Percentiles rank a stretch among this genome's conserved stretches.
Evolutionary conservation across 768 basidiomycete genomes (phyloP).

Genomic region (Sarcomyxa edulis): DNA sequence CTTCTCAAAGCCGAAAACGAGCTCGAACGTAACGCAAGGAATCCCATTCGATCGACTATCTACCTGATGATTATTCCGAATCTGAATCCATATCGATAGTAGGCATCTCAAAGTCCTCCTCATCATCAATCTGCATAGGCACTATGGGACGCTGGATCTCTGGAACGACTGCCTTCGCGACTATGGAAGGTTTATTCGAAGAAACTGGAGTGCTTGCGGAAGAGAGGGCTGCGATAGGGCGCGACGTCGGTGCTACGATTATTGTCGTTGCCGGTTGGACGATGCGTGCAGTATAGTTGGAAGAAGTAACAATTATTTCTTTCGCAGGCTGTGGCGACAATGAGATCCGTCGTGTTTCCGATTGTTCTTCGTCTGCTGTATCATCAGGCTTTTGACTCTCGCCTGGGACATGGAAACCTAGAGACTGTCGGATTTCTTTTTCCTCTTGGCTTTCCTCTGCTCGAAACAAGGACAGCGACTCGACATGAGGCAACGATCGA

Average conservation of each 20-base stretch:
- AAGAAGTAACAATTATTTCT: too few species aligned
- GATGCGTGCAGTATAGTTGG: too few species aligned
- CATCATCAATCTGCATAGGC: conserved; percentile 26
- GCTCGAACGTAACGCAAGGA: conserved; percentile 16
- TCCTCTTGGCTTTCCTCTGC: conserved; percentile 67
- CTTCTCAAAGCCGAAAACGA: conserved; percentile 27
- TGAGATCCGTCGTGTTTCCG: too few species aligned
- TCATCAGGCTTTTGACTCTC: not conserved
- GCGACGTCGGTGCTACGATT: too few species aligned
- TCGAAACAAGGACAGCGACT: conserved; percentile 54
- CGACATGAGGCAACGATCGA: conserved; percentile 59
- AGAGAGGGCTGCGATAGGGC: too few species aligned
- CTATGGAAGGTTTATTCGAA: not conserved
- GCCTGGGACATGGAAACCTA: conserved; percentile 26
- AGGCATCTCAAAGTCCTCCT: conserved; percentile 75
- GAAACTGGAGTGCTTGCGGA: conserved; percentile 1
- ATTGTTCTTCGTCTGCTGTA: not conserved
- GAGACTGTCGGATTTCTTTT: conserved; percentile 32
- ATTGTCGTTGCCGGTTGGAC: too few species aligned
- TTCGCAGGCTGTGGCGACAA: too few species aligned
- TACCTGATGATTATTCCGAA: conserved; percentile 41
- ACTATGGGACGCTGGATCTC: too few species aligned
- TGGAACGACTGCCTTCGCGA: too few species aligned
- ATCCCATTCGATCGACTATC: too few species aligned
- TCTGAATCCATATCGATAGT: conserved; percentile 75